Conservation (phyloP, 352 stramenopile species). For the Globisporangium ultimum region DNA sequence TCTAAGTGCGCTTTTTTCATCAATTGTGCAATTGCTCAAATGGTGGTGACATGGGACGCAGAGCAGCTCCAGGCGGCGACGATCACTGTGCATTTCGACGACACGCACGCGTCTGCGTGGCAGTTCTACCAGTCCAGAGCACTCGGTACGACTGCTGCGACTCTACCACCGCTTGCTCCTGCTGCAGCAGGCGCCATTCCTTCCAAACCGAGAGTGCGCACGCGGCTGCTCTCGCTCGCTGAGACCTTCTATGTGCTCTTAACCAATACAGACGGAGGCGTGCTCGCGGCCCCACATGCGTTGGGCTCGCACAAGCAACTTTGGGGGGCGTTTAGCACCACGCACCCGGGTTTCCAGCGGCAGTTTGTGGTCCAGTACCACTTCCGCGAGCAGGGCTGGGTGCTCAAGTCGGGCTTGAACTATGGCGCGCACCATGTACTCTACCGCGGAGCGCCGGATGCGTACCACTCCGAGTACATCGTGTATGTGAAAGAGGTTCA, state of each 20-base stretch:
- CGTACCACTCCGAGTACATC: conserved; percentile 76
- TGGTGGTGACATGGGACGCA: background rate
- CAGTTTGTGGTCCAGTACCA: conserved; percentile 55
- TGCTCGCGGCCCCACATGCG: background rate
- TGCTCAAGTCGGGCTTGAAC: conserved; percentile 55
- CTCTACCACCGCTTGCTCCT: background rate
- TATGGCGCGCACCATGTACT: conserved; percentile 70
- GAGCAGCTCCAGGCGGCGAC: background rate
- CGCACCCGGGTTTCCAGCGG: conserved; percentile 24
- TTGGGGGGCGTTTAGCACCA: background rate
- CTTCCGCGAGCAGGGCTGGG: conserved; percentile 53
- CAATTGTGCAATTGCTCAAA: background rate
- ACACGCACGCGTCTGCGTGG: conserved; percentile 11
- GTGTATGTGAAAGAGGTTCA: conserved; percentile 39
- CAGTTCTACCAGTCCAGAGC: conserved; percentile 14
- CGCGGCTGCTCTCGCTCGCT: conserved; percentile 4
- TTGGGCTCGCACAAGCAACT: background rate
- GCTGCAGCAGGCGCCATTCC: background rate
- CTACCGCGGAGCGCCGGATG: conserved; percentile 47
- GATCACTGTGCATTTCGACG: conserved; percentile 6
- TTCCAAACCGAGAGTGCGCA: background rate
- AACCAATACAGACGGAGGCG: background rate
- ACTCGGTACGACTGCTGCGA: conserved; percentile 15
- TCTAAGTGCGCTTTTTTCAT: no score
- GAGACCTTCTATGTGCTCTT: conserved; percentile 7